A percentile compares a stretch with the other conserved stretches of the same genome.
These are phyloP conservation scores for Arctium minus DNA, from an alignment of 129 eudicot species.

Conservation along the genomic window DNA sequence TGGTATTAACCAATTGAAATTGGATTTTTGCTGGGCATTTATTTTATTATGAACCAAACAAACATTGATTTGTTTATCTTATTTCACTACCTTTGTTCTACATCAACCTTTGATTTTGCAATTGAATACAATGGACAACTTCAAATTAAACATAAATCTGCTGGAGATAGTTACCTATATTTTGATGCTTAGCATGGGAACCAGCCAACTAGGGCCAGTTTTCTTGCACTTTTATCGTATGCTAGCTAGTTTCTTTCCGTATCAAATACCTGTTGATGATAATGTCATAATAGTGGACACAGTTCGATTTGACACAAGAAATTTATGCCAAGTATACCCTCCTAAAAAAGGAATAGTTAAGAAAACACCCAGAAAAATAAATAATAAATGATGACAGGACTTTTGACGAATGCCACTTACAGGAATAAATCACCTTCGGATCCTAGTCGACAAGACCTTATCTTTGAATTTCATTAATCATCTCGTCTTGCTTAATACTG, in stretches of 20 bases:
- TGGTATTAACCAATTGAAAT: neutral
- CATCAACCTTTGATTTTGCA: constrained; percentile 2
- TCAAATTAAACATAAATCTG: neutral
- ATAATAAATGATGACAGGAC: neutral
- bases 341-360: neutral
- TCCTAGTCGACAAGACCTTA: neutral
- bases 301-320: neutral
- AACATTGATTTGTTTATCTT: neutral
- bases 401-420: neutral
- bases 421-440: neutral
- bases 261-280: neutral
- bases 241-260: neutral
- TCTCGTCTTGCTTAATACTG: neutral
- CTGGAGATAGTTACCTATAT: neutral
- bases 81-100: neutral
- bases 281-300: neutral
- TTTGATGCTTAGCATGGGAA: neutral
- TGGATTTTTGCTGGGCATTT: neutral
- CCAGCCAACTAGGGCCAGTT: neutral
- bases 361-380: neutral
- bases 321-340: neutral
- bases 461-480: neutral
- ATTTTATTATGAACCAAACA: neutral
- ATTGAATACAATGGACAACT: neutral
- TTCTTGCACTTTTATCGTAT: neutral